These are phyloP conservation scores for Phylloporus sp. DNA, from an alignment of 768 basidiomycete species.

Conservation along the genomic window DNA sequence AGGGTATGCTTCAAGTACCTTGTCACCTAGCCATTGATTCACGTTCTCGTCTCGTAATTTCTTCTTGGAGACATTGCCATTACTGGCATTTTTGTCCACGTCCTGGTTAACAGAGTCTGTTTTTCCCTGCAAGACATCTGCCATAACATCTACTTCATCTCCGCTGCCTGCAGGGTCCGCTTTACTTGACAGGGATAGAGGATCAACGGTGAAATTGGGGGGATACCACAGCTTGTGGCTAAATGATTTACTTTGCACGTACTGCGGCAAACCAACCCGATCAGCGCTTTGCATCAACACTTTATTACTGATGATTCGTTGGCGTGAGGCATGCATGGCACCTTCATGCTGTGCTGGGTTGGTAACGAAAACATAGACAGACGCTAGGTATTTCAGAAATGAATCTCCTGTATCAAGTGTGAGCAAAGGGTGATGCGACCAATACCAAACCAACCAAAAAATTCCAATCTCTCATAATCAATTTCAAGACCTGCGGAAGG, in stretches of 20 bases:
- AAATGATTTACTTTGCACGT: slow-evolving; percentile 70
- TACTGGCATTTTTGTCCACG: slow-evolving; percentile 5
- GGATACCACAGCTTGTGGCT: slow-evolving; percentile 63
- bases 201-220: slow-evolving; percentile 36
- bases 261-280: slow-evolving; percentile 59
- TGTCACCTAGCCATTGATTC: slow-evolving; percentile 67
- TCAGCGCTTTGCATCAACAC: slow-evolving; percentile 52
- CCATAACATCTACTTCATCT: slow-evolving; percentile 25
- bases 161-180: slow-evolving; percentile 25
- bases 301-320: slow-evolving; percentile 71
- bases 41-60: slow-evolving; percentile 37
- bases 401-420: slow-evolving; percentile 54
- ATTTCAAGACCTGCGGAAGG: slow-evolving; percentile 64
- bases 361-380: slow-evolving; percentile 68
- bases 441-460: slow-evolving; percentile 63
- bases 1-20: slow-evolving; percentile 40
- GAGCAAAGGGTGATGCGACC: slow-evolving; percentile 5
- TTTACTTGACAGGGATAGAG: slow-evolving; percentile 12
- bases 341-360: slow-evolving; percentile 63
- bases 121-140: slow-evolving; percentile 7
- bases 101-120: slow-evolving; percentile 11
- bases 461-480: slow-evolving; percentile 81
- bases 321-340: slow-evolving; percentile 58
- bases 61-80: slow-evolving; percentile 22
- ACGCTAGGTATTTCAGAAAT: slow-evolving; percentile 74